phyloP scores from a whole-genome alignment of 192 early-diverging fungal species.

The Chytriomyces sp. region DNA sequence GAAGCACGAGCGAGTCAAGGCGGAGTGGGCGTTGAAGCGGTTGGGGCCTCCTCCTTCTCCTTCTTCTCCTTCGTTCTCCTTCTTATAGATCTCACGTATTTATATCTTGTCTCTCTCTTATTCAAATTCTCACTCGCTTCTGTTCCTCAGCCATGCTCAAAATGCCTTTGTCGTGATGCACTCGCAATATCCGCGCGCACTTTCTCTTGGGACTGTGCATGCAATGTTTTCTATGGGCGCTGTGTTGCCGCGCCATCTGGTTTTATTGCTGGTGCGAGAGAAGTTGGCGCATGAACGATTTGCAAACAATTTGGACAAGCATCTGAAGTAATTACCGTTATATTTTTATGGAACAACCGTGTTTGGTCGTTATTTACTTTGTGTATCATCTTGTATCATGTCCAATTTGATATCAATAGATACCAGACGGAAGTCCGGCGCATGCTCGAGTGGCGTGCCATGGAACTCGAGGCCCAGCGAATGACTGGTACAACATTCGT shows the following conservation, averaged over 20 bases:
- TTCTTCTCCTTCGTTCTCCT: neutral
- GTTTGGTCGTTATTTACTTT: neutral
- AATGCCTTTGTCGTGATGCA: conserved; percentile 12
- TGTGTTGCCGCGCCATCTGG: conserved; percentile 17
- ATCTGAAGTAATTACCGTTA: neutral
- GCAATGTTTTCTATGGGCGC: conserved; percentile 13
- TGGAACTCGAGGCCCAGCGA: conserved; percentile 27
- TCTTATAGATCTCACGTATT: neutral
- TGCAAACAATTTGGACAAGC: neutral
- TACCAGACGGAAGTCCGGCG: conserved; percentile 12
- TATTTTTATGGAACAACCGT: neutral
- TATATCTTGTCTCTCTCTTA: neutral
- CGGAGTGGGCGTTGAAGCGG: neutral
- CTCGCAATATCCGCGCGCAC: neutral
- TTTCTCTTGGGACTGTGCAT: neutral
- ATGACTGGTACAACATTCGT: conserved; percentile 3
- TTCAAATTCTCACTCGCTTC: neutral
- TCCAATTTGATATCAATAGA: neutral
- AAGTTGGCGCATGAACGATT: neutral
- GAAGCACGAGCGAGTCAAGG: neutral
- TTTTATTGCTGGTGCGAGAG: conserved; percentile 22
- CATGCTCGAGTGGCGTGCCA: conserved; percentile 35
- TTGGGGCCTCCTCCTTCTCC: neutral
- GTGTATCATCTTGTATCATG: neutral
- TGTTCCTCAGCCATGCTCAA: neutral